Conservation (phyloP, 192 early-diverging fungal species). For the Entomortierella chlamydospora region DNA sequence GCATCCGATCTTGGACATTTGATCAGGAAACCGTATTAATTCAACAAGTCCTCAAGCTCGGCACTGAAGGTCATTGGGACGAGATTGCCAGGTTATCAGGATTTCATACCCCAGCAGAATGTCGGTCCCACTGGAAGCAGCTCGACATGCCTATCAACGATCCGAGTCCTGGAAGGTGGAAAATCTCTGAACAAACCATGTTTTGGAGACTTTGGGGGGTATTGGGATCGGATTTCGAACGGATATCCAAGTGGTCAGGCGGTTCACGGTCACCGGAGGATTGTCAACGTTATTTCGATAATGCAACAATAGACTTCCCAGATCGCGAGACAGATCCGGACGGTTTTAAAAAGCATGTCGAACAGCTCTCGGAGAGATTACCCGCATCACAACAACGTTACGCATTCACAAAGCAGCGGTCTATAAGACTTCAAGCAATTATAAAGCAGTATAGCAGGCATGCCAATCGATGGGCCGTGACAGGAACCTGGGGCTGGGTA, state of each 20-base stretch:
- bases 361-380: conserved; percentile 1
- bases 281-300: conserved; percentile 22
- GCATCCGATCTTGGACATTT: conserved; percentile 16
- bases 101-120: conserved; percentile 19
- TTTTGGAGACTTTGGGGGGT: conserved; percentile 34
- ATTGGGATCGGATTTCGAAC: conserved; percentile 29
- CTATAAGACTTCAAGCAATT: conserved; percentile 13
- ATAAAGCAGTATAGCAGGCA: conserved; percentile 8
- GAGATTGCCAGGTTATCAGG: conserved; percentile 12
- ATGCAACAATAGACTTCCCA: conserved; percentile 14
- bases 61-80: conserved; percentile 20
- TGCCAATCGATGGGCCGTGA: background rate
- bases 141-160: conserved; percentile 34
- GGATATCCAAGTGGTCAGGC: conserved; percentile 8
- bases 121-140: conserved; percentile 35
- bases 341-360: background rate
- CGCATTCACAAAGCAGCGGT: conserved; percentile 30
- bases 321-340: conserved; percentile 10
- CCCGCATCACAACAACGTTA: conserved; percentile 15
- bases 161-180: background rate
- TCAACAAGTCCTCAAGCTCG: conserved; percentile 34
- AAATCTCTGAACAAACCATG: conserved; percentile 11
- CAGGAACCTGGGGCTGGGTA: conserved; percentile 19
- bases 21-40: conserved; percentile 35
- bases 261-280: conserved; percentile 16